phyloP scores from a whole-genome alignment of 495 filamentous ascomycete genomes.

The Penicillium ochrochloron region DNA sequence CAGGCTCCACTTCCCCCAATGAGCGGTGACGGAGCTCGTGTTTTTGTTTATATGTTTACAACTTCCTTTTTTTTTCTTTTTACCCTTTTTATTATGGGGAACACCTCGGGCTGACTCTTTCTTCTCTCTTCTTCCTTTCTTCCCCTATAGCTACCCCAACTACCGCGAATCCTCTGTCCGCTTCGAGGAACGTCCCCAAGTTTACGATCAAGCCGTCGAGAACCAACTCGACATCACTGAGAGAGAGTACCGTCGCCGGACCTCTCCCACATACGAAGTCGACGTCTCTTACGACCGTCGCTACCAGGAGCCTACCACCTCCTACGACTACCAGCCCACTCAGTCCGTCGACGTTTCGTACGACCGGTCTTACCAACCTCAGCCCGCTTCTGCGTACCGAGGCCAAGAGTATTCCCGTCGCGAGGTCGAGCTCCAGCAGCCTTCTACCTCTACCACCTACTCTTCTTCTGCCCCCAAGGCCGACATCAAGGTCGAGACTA shows the following conservation, averaged over 20 bases:
- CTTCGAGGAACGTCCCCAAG: conserved; percentile 55
- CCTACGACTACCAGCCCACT: conserved; percentile 36
- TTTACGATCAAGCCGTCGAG: conserved; percentile 57
- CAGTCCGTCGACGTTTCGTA: conserved; percentile 36
- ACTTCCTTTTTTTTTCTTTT: conserved; percentile 16
- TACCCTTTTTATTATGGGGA: not conserved
- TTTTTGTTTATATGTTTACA: conserved; percentile 40
- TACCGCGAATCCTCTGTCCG: conserved; percentile 58
- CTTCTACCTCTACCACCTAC: conserved; percentile 45
- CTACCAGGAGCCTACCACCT: conserved; percentile 39
- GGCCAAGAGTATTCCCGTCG: conserved; percentile 36
- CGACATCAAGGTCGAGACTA: conserved; percentile 41
- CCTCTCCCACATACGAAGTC: conserved; percentile 70
- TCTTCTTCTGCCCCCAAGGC: conserved; percentile 41
- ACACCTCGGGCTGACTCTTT: conserved; percentile 28
- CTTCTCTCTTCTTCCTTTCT: conserved; percentile 29
- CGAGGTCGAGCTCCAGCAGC: conserved; percentile 56
- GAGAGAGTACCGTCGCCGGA: conserved; percentile 80
- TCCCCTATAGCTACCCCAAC: conserved; percentile 53
- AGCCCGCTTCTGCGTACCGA: conserved; percentile 37
- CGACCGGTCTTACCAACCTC: conserved; percentile 34
- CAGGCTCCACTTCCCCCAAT: conserved; percentile 34
- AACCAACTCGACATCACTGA: conserved; percentile 81
- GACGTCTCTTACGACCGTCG: conserved; percentile 62
- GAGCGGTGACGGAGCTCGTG: conserved; percentile 35